A percentile compares a stretch with the other conserved stretches of the same genome.
Conservation (phyloP, 2,329 filamentous ascomycete genomes). For the Alternaria longipes region DNA sequence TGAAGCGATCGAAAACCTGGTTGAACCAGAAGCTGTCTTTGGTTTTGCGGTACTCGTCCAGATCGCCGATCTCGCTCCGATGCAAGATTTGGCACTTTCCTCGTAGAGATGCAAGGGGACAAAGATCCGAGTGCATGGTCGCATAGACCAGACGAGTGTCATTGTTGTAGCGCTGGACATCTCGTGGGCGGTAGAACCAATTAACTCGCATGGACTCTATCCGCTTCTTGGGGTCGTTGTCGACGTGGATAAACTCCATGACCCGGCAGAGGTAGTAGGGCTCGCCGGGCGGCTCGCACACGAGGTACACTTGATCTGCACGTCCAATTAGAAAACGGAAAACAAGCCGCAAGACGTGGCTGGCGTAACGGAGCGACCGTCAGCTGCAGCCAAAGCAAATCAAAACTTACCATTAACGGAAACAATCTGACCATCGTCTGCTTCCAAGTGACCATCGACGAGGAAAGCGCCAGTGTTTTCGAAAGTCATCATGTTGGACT, state of each 20-base stretch:
- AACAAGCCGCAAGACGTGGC: conserved; percentile 38
- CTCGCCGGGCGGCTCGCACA: conserved; percentile 96
- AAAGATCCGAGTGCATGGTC: conserved; percentile 98
- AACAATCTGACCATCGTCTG: conserved; percentile 89
- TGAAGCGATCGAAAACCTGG: conserved; percentile 97
- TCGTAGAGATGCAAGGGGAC: conserved; percentile 88
- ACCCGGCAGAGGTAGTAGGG: conserved; percentile 97
- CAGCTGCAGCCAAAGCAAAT: conserved; percentile 33
- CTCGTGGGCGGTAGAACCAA: conserved; percentile 97
- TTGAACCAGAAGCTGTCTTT: conserved; percentile 96
- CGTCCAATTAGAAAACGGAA: conserved; percentile 49
- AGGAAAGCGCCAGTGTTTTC: conserved; percentile 73
- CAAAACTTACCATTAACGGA: conserved; percentile 77
- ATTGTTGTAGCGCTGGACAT: conserved; percentile 89
- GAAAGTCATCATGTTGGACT: conserved; percentile 91
- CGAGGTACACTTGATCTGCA: conserved; percentile 87
- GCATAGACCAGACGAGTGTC: conserved; percentile 93
- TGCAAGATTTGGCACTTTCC: conserved; percentile 94
- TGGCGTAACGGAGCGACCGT: conserved; percentile 40
- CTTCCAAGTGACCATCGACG: conserved; percentile 79
- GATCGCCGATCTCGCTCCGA: conserved; percentile 81
- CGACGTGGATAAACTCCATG: conserved; percentile 93
- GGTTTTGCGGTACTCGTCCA: conserved; percentile 84
- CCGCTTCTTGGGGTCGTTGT: conserved; percentile 72
- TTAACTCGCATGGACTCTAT: conserved; percentile 93